Evolutionary conservation across 2,329 filamentous ascomycete species (phyloP).

Genomic region (Pezicula rhizophila): DNA sequence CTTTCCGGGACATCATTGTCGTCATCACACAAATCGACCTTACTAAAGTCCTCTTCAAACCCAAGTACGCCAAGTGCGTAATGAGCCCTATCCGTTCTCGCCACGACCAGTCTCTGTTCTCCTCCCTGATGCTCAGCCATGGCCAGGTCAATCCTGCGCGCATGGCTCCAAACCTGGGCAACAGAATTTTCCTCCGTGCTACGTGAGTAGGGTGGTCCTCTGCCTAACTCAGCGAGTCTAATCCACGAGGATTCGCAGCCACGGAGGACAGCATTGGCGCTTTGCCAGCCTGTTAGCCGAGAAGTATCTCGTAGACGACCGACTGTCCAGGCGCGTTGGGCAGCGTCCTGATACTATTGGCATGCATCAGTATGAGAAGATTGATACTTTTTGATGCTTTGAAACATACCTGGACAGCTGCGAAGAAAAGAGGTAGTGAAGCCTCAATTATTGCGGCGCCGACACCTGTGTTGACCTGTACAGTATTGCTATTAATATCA

Average conservation of each 20-base stretch:
- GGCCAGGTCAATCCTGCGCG: constrained; percentile 44
- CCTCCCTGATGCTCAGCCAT: constrained; percentile 37
- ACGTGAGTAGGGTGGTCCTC: constrained; percentile 67
- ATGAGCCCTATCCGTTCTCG: constrained; percentile 56
- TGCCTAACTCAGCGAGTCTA: constrained; percentile 64
- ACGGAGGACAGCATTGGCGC: constrained; percentile 70
- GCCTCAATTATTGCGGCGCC: constrained; percentile 79
- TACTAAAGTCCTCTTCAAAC: constrained; percentile 69
- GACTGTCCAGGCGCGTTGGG: constrained; percentile 74
- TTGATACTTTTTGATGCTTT: neutral
- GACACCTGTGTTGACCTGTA: constrained; percentile 67
- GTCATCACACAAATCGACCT: constrained; percentile 47
- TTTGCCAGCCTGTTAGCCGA: constrained; percentile 81
- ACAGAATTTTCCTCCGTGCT: constrained; percentile 31
- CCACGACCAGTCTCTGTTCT: constrained; percentile 53
- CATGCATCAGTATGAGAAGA: constrained; percentile 1
- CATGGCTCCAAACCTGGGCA: constrained; percentile 41
- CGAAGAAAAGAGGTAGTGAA: constrained; percentile 78
- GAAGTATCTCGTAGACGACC: constrained; percentile 68
- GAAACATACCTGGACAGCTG: constrained; percentile 60
- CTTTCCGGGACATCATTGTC: neutral
- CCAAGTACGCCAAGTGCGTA: constrained; percentile 75
- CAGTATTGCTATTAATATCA: constrained; percentile 30
- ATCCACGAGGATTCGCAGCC: constrained; percentile 84
- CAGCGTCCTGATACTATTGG: constrained; percentile 59